These are phyloP conservation scores for Herpotrichia juniperi DNA, from an alignment of 2,329 filamentous ascomycete species.

Conservation along the genomic window DNA sequence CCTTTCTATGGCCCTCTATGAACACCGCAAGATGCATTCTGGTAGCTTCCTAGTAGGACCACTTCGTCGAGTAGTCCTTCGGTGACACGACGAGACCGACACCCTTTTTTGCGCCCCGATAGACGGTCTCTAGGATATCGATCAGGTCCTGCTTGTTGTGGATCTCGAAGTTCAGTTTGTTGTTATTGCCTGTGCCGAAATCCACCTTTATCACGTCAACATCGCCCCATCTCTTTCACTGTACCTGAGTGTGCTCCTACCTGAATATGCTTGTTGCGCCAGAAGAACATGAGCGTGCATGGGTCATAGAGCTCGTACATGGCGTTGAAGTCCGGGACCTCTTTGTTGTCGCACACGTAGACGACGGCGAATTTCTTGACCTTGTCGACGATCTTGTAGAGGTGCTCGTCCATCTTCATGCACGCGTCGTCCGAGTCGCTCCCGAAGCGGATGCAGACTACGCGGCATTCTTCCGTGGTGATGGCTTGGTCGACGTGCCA, in stretches of 20 bases:
- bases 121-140: constrained; percentile 97
- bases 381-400: constrained; percentile 27
- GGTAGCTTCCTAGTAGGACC: constrained; percentile 48
- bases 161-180: constrained; percentile 91
- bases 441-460: constrained; percentile 89
- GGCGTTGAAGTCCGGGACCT: constrained; percentile 82
- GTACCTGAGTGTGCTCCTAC: too few species aligned
- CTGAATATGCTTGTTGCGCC: too few species aligned
- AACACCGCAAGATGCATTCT: neutral
- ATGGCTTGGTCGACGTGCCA: constrained; percentile 99
- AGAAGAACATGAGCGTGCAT: constrained; percentile 94
- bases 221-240: too few species aligned
- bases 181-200: constrained; percentile 86
- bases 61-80: constrained; percentile 76
- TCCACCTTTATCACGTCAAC: constrained; percentile 31
- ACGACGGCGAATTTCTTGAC: constrained; percentile 91
- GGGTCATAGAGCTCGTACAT: constrained; percentile 92
- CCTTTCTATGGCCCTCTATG: neutral
- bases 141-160: constrained; percentile 97
- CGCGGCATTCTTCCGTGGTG: constrained; percentile 75
- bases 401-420: constrained; percentile 29
- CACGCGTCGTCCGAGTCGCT: constrained; percentile 78
- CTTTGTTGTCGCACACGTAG: constrained; percentile 81
- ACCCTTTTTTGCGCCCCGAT: constrained; percentile 93
- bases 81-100: constrained; percentile 91